Conservation (phyloP, 345 rosid species). For the Bruguiera parviflora region DNA sequence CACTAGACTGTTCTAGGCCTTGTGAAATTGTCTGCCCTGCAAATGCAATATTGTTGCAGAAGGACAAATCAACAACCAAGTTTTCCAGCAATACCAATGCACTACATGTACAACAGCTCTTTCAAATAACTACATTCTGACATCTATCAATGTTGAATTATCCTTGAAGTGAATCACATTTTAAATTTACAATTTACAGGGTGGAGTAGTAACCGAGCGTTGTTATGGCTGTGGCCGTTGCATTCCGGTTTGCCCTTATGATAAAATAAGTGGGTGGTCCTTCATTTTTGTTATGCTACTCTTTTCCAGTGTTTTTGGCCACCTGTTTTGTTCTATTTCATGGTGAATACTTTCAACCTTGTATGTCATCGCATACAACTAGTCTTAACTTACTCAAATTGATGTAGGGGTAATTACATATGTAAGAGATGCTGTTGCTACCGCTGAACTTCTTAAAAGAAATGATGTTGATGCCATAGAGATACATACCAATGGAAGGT, state of each 20-base stretch:
- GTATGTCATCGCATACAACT: not conserved
- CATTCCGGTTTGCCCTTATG: constrained; percentile 56
- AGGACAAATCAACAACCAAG: constrained; percentile 18
- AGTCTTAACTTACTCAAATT: not conserved
- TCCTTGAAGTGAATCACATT: too few relatives aligned
- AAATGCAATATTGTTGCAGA: constrained; percentile 41
- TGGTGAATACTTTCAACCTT: not conserved
- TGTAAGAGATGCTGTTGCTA: constrained; percentile 44
- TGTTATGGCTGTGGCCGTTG: constrained; percentile 68
- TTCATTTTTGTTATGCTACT: not conserved
- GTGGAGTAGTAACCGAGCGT: constrained; percentile 54
- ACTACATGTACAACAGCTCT: constrained; percentile 25
- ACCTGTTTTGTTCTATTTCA: not conserved
- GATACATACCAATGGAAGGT: constrained; percentile 66
- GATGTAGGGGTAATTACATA: constrained; percentile 41
- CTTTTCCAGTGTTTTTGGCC: not conserved
- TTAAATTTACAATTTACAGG: constrained; percentile 21
- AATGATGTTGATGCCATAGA: constrained; percentile 54
- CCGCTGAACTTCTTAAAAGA: constrained; percentile 46
- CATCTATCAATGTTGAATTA: constrained; percentile 4
- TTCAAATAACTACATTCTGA: not conserved
- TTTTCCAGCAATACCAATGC: constrained; percentile 8
- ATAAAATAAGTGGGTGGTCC: constrained; percentile 47
- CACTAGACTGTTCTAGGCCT: constrained; percentile 51
- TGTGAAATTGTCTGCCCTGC: constrained; percentile 61